Evolutionary conservation across 495 filamentous ascomycete genomes (phyloP), one percentile per base, ranked within the genome.

Genomic region (Penicillium angulare): DNA sequence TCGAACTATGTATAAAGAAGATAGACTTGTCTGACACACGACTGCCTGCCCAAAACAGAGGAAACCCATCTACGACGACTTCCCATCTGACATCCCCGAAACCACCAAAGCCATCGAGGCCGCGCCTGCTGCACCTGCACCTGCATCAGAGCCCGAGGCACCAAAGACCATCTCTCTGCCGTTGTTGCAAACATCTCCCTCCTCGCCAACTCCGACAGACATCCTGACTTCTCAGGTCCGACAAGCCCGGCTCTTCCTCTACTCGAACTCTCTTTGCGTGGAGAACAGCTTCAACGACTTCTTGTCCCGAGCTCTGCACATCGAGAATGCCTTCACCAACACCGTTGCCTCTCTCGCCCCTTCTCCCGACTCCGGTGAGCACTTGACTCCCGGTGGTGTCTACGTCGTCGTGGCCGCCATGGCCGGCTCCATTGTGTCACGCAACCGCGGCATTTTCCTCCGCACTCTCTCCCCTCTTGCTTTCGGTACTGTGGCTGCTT

Each of bases 361-460:
- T 18, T 76, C 90, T 9, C 83, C 84, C 49, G 86, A 90, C 63
- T 85, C 82, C 42, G 84, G 86, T 53, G 93, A 98, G 72, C 81
- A 81, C 57, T 77, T 97, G 13, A 81, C 95, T 64, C 93, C 93
- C 21, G 90, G 91, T 5, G 68, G 82, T 31, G 78, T 97, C 52
- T 97, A 97, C 73, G 89, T 96, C 29, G 82, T 96, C 12, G 90
- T 98, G 2, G 82, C 90, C 9, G 83, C 88, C 51, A 96, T 98
- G 90, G 86, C 92, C 24, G 92, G 92, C 55, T 87, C 82, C 56
- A 97, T 98, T 63, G 73, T 95, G 23, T 79, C 87, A 36, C 81
- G 93, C 43, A 93, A 95, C 74, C 82, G 92, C 35, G 89, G 87
- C 56, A 75, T 96, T 34, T 65, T 95, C 50, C 74, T 97, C 21